These are phyloP conservation scores for Penicillium sp. DNA, from an alignment of 2,329 filamentous ascomycete species.

Conservation along the genomic window DNA sequence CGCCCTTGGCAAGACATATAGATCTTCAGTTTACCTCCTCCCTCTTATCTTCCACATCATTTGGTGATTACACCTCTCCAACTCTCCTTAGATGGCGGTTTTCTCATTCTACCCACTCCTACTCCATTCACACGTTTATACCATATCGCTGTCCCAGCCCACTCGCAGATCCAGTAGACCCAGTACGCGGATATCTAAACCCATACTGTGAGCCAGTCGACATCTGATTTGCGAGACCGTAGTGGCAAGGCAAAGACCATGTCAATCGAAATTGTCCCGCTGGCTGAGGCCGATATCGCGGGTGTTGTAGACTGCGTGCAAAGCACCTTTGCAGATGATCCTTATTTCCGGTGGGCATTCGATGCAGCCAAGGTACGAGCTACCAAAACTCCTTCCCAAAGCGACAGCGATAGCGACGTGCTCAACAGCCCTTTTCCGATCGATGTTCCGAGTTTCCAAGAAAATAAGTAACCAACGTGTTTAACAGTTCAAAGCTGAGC, in stretches of 20 bases:
- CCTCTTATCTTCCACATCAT: slow-evolving; percentile 6
- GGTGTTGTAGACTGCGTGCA: slow-evolving; percentile 66
- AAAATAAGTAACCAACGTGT: slow-evolving; percentile 8
- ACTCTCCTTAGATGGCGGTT: slow-evolving; percentile 33
- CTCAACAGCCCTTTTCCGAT: neutral
- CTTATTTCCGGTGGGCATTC: slow-evolving; percentile 67
- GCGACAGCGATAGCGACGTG: neutral
- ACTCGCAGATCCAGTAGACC: slow-evolving; percentile 33
- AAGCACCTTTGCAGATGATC: slow-evolving; percentile 64
- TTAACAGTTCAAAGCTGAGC: slow-evolving; percentile 56
- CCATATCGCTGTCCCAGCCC: slow-evolving; percentile 34
- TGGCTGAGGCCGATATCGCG: slow-evolving; percentile 61
- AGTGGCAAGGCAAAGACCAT: slow-evolving; percentile 35
- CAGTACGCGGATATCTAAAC: slow-evolving; percentile 20
- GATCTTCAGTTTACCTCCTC: neutral
- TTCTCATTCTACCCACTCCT: slow-evolving; percentile 32
- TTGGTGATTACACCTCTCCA: slow-evolving; percentile 19
- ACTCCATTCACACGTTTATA: slow-evolving; percentile 33
- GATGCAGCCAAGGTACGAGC: slow-evolving; percentile 53
- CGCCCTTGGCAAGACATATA: neutral
- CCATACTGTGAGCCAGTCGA: slow-evolving; percentile 13
- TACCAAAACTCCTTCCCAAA: neutral
- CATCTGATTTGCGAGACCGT: slow-evolving; percentile 12
- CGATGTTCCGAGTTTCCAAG: neutral
- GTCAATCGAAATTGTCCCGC: slow-evolving; percentile 56